Evolutionary conservation across 176 grass and related monocot genomes (phyloP).

Genomic region (Triticum monococcum): DNA sequence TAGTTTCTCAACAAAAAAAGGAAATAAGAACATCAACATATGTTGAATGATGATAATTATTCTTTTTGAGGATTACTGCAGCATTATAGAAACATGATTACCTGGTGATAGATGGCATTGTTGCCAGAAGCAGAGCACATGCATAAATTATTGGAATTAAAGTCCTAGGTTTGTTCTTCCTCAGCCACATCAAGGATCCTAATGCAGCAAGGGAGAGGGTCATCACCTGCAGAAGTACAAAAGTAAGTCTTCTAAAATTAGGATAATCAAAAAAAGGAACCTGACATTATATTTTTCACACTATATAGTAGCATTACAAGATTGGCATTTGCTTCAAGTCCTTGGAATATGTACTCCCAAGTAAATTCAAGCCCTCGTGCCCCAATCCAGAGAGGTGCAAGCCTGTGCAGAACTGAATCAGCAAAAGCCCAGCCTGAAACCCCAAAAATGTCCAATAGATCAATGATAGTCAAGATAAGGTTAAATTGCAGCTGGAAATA

Average conservation of each 20-base stretch:
- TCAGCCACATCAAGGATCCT: constrained; percentile 98
- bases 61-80: background rate
- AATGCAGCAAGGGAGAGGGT: constrained; percentile 88
- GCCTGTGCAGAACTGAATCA: constrained; percentile 81
- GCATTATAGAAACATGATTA: constrained; percentile 24
- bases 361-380: constrained; percentile 98
- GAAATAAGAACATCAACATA: constrained; percentile 25
- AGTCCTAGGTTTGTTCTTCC: constrained; percentile 95
- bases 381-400: constrained; percentile 96
- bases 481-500: background rate
- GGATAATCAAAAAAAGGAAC: constrained; percentile 17
- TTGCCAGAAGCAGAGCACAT: constrained; percentile 87
- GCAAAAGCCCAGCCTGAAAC: constrained; percentile 99
- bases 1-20: background rate
- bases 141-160: constrained; percentile 94
- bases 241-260: constrained; percentile 6
- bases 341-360: constrained; percentile 98
- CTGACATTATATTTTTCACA: constrained; percentile 22
- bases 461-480: constrained; percentile 9
- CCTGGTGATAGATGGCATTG: constrained; percentile 98
- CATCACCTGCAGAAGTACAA: constrained; percentile 63
- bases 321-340: constrained; percentile 96
- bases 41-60: background rate
- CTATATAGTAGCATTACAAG: constrained; percentile 58
- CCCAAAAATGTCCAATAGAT: background rate